Conservation (phyloP, 495 filamentous ascomycete genomes). For the Glonium stellatum region DNA sequence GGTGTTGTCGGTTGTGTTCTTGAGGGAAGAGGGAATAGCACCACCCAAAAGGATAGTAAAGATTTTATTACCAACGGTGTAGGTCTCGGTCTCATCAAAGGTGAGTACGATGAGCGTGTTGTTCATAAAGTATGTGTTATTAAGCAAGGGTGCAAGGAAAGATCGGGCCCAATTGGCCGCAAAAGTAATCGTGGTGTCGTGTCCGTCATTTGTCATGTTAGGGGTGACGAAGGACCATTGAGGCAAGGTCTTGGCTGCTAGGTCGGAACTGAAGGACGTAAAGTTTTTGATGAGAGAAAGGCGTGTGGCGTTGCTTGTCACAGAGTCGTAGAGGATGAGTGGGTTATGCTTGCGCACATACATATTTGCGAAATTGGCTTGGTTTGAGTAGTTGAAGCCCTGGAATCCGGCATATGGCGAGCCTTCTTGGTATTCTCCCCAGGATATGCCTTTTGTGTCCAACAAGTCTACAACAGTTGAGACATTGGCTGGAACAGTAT, state of each 20-base stretch:
- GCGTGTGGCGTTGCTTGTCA: slow-evolving; percentile 48
- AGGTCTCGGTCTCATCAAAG: slow-evolving; percentile 60
- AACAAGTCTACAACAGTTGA: slow-evolving; percentile 64
- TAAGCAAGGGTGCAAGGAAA: slow-evolving; percentile 57
- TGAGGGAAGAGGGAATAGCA: slow-evolving; percentile 49
- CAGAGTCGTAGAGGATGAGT: slow-evolving; percentile 51
- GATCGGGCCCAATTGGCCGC: slow-evolving; percentile 50
- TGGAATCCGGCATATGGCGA: slow-evolving; percentile 62
- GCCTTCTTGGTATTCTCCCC: slow-evolving; percentile 65
- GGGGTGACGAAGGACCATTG: slow-evolving; percentile 73
- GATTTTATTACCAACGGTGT: slow-evolving; percentile 49
- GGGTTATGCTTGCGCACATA: slow-evolving; percentile 81
- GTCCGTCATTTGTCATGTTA: slow-evolving; percentile 64
- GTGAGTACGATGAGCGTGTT: slow-evolving; percentile 61
- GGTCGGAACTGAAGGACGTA: slow-evolving; percentile 54
- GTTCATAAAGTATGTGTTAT: slow-evolving; percentile 59
- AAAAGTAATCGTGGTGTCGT: slow-evolving; percentile 59
- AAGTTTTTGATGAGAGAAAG: slow-evolving; percentile 61
- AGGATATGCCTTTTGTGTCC: slow-evolving; percentile 59
- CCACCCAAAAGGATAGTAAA: slow-evolving; percentile 60
- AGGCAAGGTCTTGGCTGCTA: slow-evolving; percentile 51
- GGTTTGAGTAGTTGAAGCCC: slow-evolving; percentile 49
- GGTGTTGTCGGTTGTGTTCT: slow-evolving; percentile 55
- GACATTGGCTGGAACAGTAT: slow-evolving; percentile 50
- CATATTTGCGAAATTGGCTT: slow-evolving; percentile 47